Evolutionary conservation across 108 stramenopile genomes (phyloP).

Genomic region (Skeletonema costatum): DNA sequence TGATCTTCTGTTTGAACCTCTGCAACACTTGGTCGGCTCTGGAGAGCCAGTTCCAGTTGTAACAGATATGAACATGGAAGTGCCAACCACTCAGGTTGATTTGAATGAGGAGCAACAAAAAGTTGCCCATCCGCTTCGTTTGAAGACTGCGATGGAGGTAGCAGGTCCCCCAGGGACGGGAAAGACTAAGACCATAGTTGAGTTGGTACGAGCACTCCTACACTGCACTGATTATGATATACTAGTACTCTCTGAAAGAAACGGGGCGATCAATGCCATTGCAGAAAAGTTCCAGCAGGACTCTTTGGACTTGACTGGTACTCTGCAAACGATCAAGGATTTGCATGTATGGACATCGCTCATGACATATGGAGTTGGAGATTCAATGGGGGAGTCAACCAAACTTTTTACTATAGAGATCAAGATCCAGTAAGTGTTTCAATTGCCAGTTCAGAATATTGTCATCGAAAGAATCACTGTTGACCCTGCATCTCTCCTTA

Average conservation of each 20-base stretch:
- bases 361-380: conserved; percentile 40
- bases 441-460: no score
- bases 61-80: conserved; percentile 15
- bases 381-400: conserved; percentile 40
- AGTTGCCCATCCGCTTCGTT: conserved; percentile 46
- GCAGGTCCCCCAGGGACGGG: conserved; percentile 61
- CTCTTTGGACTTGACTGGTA: conserved; percentile 9
- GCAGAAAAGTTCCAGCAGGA: conserved; percentile 50
- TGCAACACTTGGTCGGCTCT: conserved; percentile 42
- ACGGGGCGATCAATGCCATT: conserved; percentile 60
- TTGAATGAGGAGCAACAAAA: conserved; percentile 48
- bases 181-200: conserved; percentile 57
- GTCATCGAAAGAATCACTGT: no score
- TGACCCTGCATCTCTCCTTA: no score
- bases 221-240: conserved; percentile 43
- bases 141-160: conserved; percentile 59
- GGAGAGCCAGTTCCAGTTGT: conserved; percentile 26
- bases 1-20: conserved; percentile 38
- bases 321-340: conserved; percentile 24
- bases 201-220: conserved; percentile 48
- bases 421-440: conserved; percentile 41
- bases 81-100: conserved; percentile 22
- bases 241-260: conserved; percentile 51
- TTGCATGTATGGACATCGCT: conserved; percentile 37
- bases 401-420: conserved; percentile 41